phyloP scores from a whole-genome alignment of 2,329 filamentous ascomycete genomes.

The Penicillium sp. region DNA sequence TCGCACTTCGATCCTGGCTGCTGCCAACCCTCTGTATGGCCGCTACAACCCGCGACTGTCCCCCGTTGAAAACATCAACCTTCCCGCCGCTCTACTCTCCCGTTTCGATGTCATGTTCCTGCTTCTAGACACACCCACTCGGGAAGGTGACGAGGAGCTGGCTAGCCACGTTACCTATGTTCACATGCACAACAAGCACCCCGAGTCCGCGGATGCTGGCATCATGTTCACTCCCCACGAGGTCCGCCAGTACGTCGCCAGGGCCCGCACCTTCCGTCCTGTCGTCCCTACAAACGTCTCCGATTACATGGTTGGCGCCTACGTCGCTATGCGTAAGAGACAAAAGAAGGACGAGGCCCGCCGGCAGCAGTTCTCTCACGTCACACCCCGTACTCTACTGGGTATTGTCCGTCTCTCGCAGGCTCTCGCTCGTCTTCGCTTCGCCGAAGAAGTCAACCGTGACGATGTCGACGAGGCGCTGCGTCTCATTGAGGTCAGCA shows the following conservation, averaged over 20 bases:
- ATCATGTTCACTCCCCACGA: constrained; percentile 89
- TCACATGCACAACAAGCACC: constrained; percentile 94
- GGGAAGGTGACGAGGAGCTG: constrained; percentile 86
- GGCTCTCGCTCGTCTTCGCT: constrained; percentile 85
- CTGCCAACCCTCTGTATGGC: constrained; percentile 94
- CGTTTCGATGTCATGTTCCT: constrained; percentile 97
- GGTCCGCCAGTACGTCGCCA: constrained; percentile 92
- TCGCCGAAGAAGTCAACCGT: constrained; percentile 75
- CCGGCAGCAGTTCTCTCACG: constrained; percentile 90
- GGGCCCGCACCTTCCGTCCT: constrained; percentile 83
- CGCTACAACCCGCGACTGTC: constrained; percentile 97
- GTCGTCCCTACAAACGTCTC: constrained; percentile 78
- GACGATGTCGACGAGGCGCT: constrained; percentile 96
- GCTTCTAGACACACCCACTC: constrained; percentile 86
- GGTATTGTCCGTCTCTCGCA: constrained; percentile 91
- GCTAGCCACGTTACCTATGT: constrained; percentile 94
- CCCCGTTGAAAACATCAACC: constrained; percentile 97
- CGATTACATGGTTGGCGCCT: constrained; percentile 96
- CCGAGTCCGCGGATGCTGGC: constrained; percentile 62
- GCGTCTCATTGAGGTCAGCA: constrained; percentile 85
- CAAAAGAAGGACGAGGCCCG: constrained; percentile 87
- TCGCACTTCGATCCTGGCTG: constrained; percentile 89
- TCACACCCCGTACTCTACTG: constrained; percentile 86
- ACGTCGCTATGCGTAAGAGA: constrained; percentile 87
- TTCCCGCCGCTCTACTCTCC: constrained; percentile 91